Evolutionary conservation across 1,284 basidiomycete species (phyloP), one percentile per base, ranked within the genome.

Genomic region (Sporisorium graminicola): DNA sequence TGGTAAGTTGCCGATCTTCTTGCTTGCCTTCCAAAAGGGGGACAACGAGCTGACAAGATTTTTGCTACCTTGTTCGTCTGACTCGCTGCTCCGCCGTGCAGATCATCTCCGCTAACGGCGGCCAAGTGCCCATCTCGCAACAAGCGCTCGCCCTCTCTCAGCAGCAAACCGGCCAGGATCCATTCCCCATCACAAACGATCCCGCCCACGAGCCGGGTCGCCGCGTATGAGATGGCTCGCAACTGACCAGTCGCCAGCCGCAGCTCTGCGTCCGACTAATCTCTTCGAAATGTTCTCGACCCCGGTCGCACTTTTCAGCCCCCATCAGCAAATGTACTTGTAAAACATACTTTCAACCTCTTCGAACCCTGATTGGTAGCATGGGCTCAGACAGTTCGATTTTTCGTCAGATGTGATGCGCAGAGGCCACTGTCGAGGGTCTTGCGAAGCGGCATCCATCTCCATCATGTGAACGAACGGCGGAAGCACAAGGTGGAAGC

Each of bases 151-250:
- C 66, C 26, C 64, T 67, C 35, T 60, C 72, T 6, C 73, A 67
- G 35, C 60, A 72, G 22, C 61, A 74, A 22, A 61, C 65, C 51
- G 61, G 62, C 40, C 35, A 74, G 24, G 65, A 72, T 47, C 69
- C 68, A 12, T 72, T 50, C 52, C 74, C 74, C 7, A 27, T 77
- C 54, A 77, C 74, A 2, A 73, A 77, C 37, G 74, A 77, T 44
- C 74, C 74, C 6, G 58, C 57, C 31, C 62, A 77, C 59, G 74
- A 77, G 42, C 65, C 74, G n/a, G 56, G 54, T 16, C 69, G 70
- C 24, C 58, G 66, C 13, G 63, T 77, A 24, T 77, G 56, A 54
- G 51, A 44, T 20, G 20, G 7, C 1, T 2, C 26, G 1, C 35
- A 31, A 24, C 3, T n/a, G 29, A 14, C 35, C 50, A 35, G 12